Percentiles rank a stretch among this genome's conserved stretches.
phyloP scores from a whole-genome alignment of 2,329 filamentous ascomycete genomes.

The Calonectria ilicicola region DNA sequence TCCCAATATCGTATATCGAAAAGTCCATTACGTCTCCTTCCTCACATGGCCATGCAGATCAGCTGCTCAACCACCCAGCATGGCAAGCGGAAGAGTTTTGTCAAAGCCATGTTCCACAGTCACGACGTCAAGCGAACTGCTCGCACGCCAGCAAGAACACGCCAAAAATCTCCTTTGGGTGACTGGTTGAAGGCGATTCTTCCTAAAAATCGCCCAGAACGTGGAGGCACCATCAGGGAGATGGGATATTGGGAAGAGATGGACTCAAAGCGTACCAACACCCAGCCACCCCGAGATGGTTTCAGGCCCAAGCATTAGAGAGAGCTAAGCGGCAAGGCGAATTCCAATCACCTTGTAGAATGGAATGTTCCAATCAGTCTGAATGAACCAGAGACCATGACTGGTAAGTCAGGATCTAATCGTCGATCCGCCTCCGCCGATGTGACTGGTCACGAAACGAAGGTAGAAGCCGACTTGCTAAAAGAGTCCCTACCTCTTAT shows the following conservation, averaged over 20 bases:
- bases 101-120: neutral
- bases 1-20: neutral
- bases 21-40: neutral
- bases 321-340: constrained; percentile 32
- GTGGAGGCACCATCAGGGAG: constrained; percentile 58
- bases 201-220: constrained; percentile 61
- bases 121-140: neutral
- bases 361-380: constrained; percentile 52
- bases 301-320: constrained; percentile 25
- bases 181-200: constrained; percentile 59
- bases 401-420: neutral
- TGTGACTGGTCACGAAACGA: neutral
- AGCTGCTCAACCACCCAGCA: neutral
- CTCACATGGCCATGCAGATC: neutral
- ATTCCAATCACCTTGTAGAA: constrained; percentile 47
- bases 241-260: constrained; percentile 47
- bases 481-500: neutral
- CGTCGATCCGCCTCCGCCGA: neutral
- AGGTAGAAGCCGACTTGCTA: neutral
- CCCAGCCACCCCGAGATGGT: constrained; percentile 7
- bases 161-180: constrained; percentile 46
- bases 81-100: neutral
- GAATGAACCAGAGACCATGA: constrained; percentile 18
- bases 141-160: constrained; percentile 9
- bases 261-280: constrained; percentile 19